Percentiles rank a stretch among this genome's conserved stretches.
Conservation (phyloP, 768 basidiomycete genomes). For the Pholiota molesta region DNA sequence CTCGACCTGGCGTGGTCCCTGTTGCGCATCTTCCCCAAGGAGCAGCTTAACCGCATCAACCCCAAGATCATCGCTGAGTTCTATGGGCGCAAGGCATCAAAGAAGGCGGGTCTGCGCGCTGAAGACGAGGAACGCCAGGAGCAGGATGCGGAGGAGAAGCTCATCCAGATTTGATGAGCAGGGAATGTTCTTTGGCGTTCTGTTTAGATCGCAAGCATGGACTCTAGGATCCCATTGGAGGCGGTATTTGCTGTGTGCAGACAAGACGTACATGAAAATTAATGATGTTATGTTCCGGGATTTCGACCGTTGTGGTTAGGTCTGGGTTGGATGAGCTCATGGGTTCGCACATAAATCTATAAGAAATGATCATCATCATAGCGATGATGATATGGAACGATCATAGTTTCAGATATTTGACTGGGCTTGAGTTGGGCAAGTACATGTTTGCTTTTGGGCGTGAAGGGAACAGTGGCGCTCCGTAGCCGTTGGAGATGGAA, state of each 20-base stretch:
- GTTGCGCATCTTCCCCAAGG: slow-evolving; percentile 97
- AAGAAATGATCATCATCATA: too few species aligned
- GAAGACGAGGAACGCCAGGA: slow-evolving; percentile 52
- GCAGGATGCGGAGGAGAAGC: slow-evolving; percentile 32
- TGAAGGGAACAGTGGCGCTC: neutral
- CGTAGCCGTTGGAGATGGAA: neutral
- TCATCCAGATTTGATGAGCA: slow-evolving; percentile 28
- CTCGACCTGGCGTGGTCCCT: slow-evolving; percentile 97
- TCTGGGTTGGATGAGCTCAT: too few species aligned
- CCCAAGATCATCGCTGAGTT: slow-evolving; percentile 96
- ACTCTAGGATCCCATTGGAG: neutral
- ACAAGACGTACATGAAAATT: neutral
- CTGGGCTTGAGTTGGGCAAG: too few species aligned
- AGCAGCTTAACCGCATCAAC: slow-evolving; percentile 96
- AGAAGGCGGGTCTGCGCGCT: slow-evolving; percentile 53
- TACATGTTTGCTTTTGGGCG: neutral
- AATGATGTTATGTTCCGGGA: neutral
- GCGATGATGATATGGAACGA: too few species aligned
- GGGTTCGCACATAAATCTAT: too few species aligned
- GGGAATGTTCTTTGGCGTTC: neutral
- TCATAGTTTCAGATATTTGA: too few species aligned
- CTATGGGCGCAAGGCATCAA: slow-evolving; percentile 84
- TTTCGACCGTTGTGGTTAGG: too few species aligned
- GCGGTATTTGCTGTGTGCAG: neutral
- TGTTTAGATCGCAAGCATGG: neutral